Conservation (phyloP, 1,284 basidiomycete genomes). For the Schizophyllum amplum region DNA sequence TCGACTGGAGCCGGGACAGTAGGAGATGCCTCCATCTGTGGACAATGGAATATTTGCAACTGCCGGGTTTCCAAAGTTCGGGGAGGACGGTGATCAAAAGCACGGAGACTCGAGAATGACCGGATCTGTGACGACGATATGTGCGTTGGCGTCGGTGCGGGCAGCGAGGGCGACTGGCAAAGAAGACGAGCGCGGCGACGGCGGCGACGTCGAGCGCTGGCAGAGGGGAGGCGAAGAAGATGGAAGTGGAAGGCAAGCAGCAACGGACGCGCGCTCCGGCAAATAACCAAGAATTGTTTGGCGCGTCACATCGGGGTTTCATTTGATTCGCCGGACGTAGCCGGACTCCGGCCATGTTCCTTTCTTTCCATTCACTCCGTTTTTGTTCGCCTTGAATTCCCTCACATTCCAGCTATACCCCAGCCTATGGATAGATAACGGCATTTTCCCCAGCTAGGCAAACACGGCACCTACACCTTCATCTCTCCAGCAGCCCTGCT, state of each 20-base stretch:
- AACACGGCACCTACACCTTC: neutral
- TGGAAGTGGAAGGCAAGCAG: conserved; percentile 9
- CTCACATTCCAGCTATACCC: neutral
- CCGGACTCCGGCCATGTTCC: neutral
- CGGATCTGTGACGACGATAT: neutral
- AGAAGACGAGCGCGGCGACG: conserved; percentile 7
- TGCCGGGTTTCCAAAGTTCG: conserved; percentile 25
- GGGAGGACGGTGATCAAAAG: conserved; percentile 32
- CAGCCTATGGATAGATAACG: neutral
- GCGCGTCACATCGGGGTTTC: conserved; percentile 14
- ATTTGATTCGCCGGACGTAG: neutral
- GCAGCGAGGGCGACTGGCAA: conserved; percentile 12
- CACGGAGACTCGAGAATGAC: conserved; percentile 11
- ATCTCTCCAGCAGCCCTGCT: neutral
- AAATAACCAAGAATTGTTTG: conserved; percentile 11
- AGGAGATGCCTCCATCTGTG: neutral
- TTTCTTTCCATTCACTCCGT: neutral
- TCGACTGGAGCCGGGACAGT: neutral
- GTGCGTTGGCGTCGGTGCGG: too few relatives aligned
- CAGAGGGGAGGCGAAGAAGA: conserved; percentile 8
- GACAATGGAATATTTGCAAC: neutral
- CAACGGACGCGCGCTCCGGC: conserved; percentile 8
- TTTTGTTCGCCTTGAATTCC: neutral
- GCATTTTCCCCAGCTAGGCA: neutral
- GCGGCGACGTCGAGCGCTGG: conserved; percentile 10